These are phyloP conservation scores for Macaranga tanarius DNA, from an alignment of 441 rosid species.

Conservation along the genomic window DNA sequence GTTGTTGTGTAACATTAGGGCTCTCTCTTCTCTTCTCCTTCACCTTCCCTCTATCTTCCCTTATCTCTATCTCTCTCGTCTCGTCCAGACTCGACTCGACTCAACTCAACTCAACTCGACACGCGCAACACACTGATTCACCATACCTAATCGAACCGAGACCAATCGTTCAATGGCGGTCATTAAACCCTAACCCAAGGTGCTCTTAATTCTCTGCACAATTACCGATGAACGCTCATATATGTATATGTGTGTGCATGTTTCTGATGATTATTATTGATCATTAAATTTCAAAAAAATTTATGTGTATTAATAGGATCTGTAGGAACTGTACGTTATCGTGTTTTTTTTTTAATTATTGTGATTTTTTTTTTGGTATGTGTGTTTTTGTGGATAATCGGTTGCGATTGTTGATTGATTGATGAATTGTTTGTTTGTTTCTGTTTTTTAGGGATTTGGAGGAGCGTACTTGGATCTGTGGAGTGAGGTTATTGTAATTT, in stretches of 20 bases:
- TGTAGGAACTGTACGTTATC: neutral
- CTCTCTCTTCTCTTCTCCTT: conserved; percentile 18
- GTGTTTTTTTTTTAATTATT: neutral
- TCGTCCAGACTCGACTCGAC: no score
- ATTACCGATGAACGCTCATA: no score
- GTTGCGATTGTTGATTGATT: neutral
- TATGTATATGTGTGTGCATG: neutral
- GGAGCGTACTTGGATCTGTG: conserved; percentile 2
- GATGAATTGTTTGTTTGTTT: neutral
- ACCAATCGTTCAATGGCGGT: no score
- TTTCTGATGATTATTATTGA: no score
- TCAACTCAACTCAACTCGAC: no score
- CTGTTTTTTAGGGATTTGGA: conserved; percentile 9
- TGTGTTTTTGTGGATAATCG: neutral
- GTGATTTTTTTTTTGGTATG: neutral
- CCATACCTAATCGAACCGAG: neutral
- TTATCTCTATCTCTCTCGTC: no score
- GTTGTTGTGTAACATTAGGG: conserved; percentile 20
- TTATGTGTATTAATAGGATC: conserved; percentile 19
- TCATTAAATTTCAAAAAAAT: neutral
- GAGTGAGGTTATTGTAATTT: conserved; percentile 2
- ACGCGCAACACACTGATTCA: neutral
- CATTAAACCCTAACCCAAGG: conserved; percentile 32
- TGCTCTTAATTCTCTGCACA: conserved; percentile 7
- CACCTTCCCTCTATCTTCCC: no score